Base-by-base conservation (phyloP, 2,329 filamentous ascomycete species). In the Bipolaris oryzae region DNA sequence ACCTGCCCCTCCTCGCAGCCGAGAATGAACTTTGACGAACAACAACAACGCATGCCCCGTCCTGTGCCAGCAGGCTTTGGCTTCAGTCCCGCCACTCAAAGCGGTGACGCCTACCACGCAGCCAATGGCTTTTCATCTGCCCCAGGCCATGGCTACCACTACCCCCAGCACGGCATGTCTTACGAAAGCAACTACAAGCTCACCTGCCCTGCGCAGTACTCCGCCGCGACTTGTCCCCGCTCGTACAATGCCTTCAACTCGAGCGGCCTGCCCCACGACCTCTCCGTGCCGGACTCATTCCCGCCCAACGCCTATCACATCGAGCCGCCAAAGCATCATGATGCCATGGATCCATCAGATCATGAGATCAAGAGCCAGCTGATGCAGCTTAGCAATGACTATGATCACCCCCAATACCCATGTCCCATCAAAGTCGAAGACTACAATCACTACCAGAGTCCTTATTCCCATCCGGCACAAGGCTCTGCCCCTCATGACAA, bases 221-320 rank as follows among this genome's bases (percentile, higher is more conserved):
- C 55, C 3, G 37, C 38, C 31, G 50, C 65, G 11, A 68, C 54
- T 49, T 69, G 63, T 47, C 68, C 72, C 5, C 69, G 68, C 31
- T 66, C 64, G 15, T 72, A 68, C 53, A 51, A 53, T 35, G 63
- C 41, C 16, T 37, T 59, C 13, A 61, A 62, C 10, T 37, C 70
- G 13, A 50, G 47, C 33, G 57, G 61, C 18, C 31, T 69, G 31
- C 57, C 69, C 21, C 50, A 28, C n/a, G 47, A 59, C 46, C 49
- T 50, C 18, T 50, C 34, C 28, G 57, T 65, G 28, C 25, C 55
- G 7, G 55, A 69, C 5, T 66, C 70, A 3, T 72, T 72, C 46
- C 73, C 74, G 2, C 73, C 74, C 11, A 61, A 65, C 6, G 65
- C 67, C 15, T 76, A 74, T 41, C 68, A 71, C 16, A 62, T 74